phyloP scores from a whole-genome alignment of 306 rosid species.

The Quercus mongolica region DNA sequence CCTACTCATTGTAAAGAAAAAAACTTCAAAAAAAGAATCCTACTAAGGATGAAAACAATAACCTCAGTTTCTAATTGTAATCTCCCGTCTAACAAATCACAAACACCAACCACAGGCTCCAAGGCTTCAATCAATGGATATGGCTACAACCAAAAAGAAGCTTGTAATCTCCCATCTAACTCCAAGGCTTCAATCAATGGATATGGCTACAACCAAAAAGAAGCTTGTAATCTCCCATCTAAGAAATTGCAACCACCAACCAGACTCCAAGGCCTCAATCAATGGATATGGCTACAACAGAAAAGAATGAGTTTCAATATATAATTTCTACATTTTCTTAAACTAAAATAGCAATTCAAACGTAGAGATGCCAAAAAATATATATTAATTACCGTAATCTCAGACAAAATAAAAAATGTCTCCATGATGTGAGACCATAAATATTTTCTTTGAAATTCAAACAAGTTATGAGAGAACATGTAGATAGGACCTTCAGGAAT shows the following conservation, averaged over 20 bases:
- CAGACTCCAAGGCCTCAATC: constrained; percentile 67
- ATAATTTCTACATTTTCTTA: background rate
- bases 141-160: constrained; percentile 48
- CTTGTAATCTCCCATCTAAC: constrained; percentile 61
- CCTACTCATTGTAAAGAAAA: background rate
- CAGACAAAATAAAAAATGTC: constrained; percentile 65
- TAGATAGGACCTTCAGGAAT: background rate
- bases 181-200: constrained; percentile 76
- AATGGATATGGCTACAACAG: constrained; percentile 85
- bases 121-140: constrained; percentile 77
- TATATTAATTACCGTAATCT: constrained; percentile 50
- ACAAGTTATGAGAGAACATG: background rate
- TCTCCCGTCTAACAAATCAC: constrained; percentile 55
- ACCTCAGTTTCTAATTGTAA: constrained; percentile 71
- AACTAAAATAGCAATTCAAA: constrained; percentile 4
- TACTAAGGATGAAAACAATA: background rate
- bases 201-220: constrained; percentile 72
- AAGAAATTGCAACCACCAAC: constrained; percentile 55
- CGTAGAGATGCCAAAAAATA: background rate
- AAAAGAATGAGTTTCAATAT: constrained; percentile 21
- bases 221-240: constrained; percentile 66
- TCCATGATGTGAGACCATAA: constrained; percentile 59
- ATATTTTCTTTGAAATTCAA: constrained; percentile 1
- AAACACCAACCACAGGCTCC: constrained; percentile 75
- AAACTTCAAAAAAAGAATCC: background rate